Evolutionary conservation across 495 filamentous ascomycete genomes (phyloP).

Genomic region (Hyaloscypha hepaticicola): DNA sequence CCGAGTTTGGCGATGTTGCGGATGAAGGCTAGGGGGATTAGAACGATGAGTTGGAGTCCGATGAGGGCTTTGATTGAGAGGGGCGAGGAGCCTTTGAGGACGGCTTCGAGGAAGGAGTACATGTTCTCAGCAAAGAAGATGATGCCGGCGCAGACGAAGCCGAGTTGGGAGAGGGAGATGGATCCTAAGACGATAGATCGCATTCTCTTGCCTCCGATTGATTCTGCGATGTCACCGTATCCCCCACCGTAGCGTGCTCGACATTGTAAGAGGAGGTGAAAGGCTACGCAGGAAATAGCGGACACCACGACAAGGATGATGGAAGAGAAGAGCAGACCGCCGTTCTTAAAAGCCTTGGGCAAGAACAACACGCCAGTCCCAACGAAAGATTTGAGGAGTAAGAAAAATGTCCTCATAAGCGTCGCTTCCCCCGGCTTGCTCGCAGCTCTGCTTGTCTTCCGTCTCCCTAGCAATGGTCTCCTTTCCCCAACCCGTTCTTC

Average conservation of each 20-base stretch:
- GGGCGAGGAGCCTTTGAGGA: conserved; percentile 39
- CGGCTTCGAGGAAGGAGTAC: conserved; percentile 54
- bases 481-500: conserved; percentile 37
- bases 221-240: conserved; percentile 61
- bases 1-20: conserved; percentile 65
- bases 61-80: conserved; percentile 51
- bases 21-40: conserved; percentile 60
- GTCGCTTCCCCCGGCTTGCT: conserved; percentile 53
- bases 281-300: conserved; percentile 55
- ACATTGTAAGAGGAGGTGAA: conserved; percentile 60
- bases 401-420: conserved; percentile 66
- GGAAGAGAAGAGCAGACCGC: conserved; percentile 64
- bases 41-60: conserved; percentile 51
- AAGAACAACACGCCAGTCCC: conserved; percentile 35
- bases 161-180: conserved; percentile 64
- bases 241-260: conserved; percentile 52
- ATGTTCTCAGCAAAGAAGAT: conserved; percentile 68
- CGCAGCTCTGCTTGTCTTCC: conserved; percentile 42
- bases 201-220: conserved; percentile 51
- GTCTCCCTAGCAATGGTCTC: conserved; percentile 54
- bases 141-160: conserved; percentile 65
- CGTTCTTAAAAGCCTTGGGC: conserved; percentile 66
- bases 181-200: conserved; percentile 54
- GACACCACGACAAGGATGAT: conserved; percentile 57
- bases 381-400: conserved; percentile 53